A percentile compares a stretch with the other conserved stretches of the same genome.
Conservation (phyloP, 2,329 filamentous ascomycete genomes). For the Colletotrichum orbiculare region DNA sequence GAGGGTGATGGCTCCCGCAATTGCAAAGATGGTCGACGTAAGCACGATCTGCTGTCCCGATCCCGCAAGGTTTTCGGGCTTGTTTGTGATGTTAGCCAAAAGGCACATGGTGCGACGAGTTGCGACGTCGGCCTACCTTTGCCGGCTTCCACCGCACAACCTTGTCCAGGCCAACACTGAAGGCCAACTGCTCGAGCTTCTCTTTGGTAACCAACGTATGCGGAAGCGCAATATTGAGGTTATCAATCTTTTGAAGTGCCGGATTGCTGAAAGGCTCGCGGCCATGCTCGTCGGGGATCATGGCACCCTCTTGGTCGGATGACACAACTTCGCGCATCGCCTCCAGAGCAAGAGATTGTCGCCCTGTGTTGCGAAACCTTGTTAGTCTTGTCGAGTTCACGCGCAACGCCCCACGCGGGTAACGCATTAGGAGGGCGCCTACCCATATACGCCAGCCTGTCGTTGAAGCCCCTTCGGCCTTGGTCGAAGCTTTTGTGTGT, state of each 20-base stretch:
- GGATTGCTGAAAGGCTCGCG: constrained; percentile 77
- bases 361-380: constrained; percentile 39
- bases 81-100: neutral
- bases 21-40: constrained; percentile 82
- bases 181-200: constrained; percentile 75
- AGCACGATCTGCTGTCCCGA: constrained; percentile 83
- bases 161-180: constrained; percentile 75
- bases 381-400: constrained; percentile 1
- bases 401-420: too few species aligned
- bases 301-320: constrained; percentile 40
- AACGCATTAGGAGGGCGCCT: constrained; percentile 42
- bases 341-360: constrained; percentile 43
- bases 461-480: constrained; percentile 92
- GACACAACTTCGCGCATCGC: constrained; percentile 64
- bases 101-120: neutral
- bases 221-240: constrained; percentile 72
- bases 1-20: constrained; percentile 89
- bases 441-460: constrained; percentile 91
- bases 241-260: constrained; percentile 78
- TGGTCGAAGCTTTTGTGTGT: constrained; percentile 99
- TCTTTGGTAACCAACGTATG: constrained; percentile 70
- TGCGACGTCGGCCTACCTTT: constrained; percentile 66
- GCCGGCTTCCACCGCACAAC: constrained; percentile 91
- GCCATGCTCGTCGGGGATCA: constrained; percentile 59
- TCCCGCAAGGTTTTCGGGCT: constrained; percentile 73